These are phyloP conservation scores for Selaginella moellendorffii DNA, from an alignment of 75 land plant genomes.

Conservation along the genomic window DNA sequence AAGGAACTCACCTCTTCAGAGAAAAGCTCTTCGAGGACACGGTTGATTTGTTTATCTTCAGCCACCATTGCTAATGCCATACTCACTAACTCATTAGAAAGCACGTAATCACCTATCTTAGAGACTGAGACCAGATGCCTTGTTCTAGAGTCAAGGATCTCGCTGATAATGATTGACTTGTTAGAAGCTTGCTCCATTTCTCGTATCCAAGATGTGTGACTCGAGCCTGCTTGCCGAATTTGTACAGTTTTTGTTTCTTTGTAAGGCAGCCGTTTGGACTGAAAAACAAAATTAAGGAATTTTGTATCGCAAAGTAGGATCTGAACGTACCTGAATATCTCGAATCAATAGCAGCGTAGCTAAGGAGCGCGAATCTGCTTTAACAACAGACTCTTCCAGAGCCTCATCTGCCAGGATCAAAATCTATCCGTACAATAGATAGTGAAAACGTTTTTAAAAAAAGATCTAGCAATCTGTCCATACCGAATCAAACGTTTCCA, in stretches of 20 bases:
- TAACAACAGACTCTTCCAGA: constrained; percentile 46
- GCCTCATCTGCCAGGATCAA: constrained; percentile 75
- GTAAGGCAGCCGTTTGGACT: constrained; percentile 65
- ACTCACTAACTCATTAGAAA: constrained; percentile 73
- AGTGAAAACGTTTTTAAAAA: not conserved
- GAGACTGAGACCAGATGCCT: constrained; percentile 55
- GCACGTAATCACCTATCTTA: constrained; percentile 68
- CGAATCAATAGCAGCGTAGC: constrained; percentile 67
- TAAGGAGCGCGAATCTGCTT: constrained; percentile 63
- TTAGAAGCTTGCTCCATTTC: constrained; percentile 72
- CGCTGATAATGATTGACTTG: constrained; percentile 68
- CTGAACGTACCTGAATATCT: constrained; percentile 58
- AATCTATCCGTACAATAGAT: constrained; percentile 29
- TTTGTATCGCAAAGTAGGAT: not conserved
- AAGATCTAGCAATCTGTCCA: not conserved
- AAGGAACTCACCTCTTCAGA: constrained; percentile 44
- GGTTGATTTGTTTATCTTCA: constrained; percentile 69
- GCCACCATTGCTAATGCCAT: constrained; percentile 86
- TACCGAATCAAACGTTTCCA: constrained; percentile 16
- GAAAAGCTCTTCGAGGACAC: constrained; percentile 70
- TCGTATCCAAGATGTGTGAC: constrained; percentile 60
- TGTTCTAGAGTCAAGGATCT: constrained; percentile 60
- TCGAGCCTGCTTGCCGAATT: constrained; percentile 30
- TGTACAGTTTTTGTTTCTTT: constrained; percentile 31
- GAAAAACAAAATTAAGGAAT: not conserved